Percentiles rank a stretch among this genome's conserved stretches.
Evolutionary conservation across 768 basidiomycete genomes (phyloP).

Genomic region (Tulasnella sp.): DNA sequence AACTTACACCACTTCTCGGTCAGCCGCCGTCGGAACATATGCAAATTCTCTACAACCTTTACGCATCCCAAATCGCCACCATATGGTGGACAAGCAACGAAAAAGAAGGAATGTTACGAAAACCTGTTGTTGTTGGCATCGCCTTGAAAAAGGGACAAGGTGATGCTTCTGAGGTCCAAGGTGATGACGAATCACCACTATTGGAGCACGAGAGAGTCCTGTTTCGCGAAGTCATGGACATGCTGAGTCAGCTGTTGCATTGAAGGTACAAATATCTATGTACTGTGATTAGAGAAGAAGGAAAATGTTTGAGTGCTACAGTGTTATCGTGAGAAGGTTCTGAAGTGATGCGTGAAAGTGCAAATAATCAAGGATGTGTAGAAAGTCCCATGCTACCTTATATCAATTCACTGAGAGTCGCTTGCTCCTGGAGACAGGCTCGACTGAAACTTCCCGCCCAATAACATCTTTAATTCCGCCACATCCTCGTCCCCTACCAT

Average conservation of each 20-base stretch:
- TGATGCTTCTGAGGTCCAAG: constrained; percentile 24
- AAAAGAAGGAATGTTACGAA: constrained; percentile 33
- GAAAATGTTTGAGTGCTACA: not conserved
- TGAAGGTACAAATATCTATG: not conserved
- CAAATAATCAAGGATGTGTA: not conserved
- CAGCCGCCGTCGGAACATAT: constrained; percentile 51
- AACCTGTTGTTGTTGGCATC: constrained; percentile 61
- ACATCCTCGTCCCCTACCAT: constrained; percentile 3
- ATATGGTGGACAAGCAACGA: constrained; percentile 51
- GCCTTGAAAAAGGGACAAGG: constrained; percentile 33
- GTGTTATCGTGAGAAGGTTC: not conserved
- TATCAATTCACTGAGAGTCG: not conserved
- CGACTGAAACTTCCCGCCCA: constrained; percentile 10
- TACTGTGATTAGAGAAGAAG: too few relatives aligned
- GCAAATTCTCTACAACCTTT: constrained; percentile 62
- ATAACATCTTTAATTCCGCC: not conserved
- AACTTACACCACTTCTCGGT: constrained; percentile 68
- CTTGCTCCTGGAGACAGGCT: not conserved
- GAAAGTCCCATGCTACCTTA: too few relatives aligned
- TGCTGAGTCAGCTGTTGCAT: constrained; percentile 27
- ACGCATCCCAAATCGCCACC: constrained; percentile 77
- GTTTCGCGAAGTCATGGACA: constrained; percentile 35
- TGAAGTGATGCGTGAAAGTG: not conserved
- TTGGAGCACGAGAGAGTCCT: constrained; percentile 28
- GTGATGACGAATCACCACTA: constrained; percentile 18